These are phyloP conservation scores for Aureobasidium melanogenum DNA, from an alignment of 2,329 filamentous ascomycete genomes.

Conservation along the genomic window DNA sequence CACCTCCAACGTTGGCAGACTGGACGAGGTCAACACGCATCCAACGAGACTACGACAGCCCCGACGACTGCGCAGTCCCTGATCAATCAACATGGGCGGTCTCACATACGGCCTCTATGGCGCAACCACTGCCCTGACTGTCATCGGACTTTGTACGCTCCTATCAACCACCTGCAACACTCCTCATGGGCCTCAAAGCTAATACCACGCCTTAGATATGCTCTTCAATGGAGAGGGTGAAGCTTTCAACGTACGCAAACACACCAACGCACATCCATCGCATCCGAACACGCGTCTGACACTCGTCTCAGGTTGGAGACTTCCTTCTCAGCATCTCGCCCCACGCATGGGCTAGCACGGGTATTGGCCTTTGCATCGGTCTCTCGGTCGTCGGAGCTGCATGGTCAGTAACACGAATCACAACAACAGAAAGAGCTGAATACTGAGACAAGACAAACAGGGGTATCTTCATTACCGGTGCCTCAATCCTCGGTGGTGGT, in stretches of 20 bases:
- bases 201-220: conserved; percentile 61
- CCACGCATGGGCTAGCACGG: conserved; percentile 83
- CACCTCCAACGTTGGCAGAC: background rate
- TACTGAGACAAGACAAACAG: conserved; percentile 38
- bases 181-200: conserved; percentile 16
- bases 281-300: background rate
- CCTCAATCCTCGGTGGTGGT: conserved; percentile 92
- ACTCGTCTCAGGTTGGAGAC: conserved; percentile 60
- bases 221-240: conserved; percentile 96
- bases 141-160: conserved; percentile 30
- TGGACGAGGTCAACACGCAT: background rate
- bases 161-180: background rate
- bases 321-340: conserved; percentile 93
- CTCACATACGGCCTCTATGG: conserved; percentile 30
- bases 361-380: conserved; percentile 90
- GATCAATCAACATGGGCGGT: conserved; percentile 20
- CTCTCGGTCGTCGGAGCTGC: conserved; percentile 93
- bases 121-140: conserved; percentile 24
- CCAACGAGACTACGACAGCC: background rate
- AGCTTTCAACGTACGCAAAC: conserved; percentile 72
- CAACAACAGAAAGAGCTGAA: background rate
- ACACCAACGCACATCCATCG: background rate
- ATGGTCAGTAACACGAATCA: conserved; percentile 55
- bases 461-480: conserved; percentile 98
- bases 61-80: background rate